A percentile compares a stretch with the other conserved stretches of the same genome.
phyloP scores from a whole-genome alignment of 306 rosid genomes.

The Hylodesmum podocarpum region DNA sequence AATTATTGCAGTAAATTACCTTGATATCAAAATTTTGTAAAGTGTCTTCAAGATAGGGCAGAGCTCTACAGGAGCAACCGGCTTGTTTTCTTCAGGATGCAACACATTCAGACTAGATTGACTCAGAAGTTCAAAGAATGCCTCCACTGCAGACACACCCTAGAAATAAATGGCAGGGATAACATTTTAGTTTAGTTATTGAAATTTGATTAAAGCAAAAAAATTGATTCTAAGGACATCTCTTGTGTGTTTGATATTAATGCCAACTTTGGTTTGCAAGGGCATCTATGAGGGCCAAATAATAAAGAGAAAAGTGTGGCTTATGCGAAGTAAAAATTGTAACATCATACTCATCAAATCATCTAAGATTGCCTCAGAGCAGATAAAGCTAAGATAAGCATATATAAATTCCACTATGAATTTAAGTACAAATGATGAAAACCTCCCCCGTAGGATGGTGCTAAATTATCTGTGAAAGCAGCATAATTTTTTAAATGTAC shows the following conservation, averaged over 20 bases:
- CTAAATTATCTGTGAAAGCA: neutral
- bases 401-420: neutral
- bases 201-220: neutral
- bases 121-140: slow-evolving; percentile 82
- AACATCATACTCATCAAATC: neutral
- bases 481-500: neutral
- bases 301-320: neutral
- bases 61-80: slow-evolving; percentile 88
- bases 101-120: slow-evolving; percentile 80
- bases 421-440: neutral
- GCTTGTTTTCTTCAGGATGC: slow-evolving; percentile 90
- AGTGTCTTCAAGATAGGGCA: slow-evolving; percentile 94
- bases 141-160: slow-evolving; percentile 93
- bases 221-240: neutral
- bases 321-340: neutral
- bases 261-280: neutral
- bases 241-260: neutral
- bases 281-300: neutral
- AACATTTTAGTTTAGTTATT: neutral
- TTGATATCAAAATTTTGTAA: slow-evolving; percentile 70
- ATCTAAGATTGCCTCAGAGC: slow-evolving; percentile 5
- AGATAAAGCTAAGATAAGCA: neutral
- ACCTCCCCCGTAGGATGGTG: neutral
- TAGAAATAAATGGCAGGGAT: slow-evolving; percentile 29
- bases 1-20: slow-evolving; percentile 44